These are phyloP conservation scores for Aspergillus fischeri DNA, from an alignment of 2,329 filamentous ascomycete genomes.

Conservation along the genomic window DNA sequence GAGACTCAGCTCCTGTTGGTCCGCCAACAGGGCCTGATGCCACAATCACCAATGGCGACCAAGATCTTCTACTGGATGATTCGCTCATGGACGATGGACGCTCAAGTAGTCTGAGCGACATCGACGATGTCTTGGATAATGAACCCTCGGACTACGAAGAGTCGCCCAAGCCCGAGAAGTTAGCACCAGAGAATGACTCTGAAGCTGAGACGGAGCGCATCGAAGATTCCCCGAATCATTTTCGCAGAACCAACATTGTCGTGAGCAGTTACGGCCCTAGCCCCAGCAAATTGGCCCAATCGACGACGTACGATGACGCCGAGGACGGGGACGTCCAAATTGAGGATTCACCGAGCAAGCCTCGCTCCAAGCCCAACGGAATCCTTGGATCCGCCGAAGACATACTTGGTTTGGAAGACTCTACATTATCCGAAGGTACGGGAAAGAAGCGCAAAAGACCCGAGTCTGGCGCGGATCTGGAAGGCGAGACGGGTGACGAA, in stretches of 20 bases:
- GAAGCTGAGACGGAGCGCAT: conserved; percentile 94
- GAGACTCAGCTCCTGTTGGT: conserved; percentile 32
- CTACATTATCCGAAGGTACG: conserved; percentile 26
- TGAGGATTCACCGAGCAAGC: conserved; percentile 40
- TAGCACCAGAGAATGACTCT: conserved; percentile 63
- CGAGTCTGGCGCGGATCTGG: conserved; percentile 33
- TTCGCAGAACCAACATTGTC: conserved; percentile 59
- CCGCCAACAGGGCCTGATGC: conserved; percentile 30
- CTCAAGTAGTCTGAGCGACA: conserved; percentile 90
- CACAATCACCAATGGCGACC: conserved; percentile 34
- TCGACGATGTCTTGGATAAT: conserved; percentile 74
- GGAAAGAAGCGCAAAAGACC: conserved; percentile 41
- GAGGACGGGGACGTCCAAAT: conserved; percentile 51
- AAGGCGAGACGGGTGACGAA: conserved; percentile 34
- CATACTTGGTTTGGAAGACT: conserved; percentile 21
- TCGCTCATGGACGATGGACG: conserved; percentile 59
- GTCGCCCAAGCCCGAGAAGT: conserved; percentile 47
- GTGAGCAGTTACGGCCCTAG: conserved; percentile 61
- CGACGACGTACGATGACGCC: conserved; percentile 43
- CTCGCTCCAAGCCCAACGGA: conserved; percentile 32
- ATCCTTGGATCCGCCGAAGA: conserved; percentile 19
- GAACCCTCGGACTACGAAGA: conserved; percentile 52
- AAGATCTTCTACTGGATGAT: conserved; percentile 39
- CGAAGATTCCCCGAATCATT: conserved; percentile 75
- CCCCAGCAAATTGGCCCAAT: conserved; percentile 71